phyloP scores from a whole-genome alignment of 176 grass and related monocot species.

The Canna indica region DNA sequence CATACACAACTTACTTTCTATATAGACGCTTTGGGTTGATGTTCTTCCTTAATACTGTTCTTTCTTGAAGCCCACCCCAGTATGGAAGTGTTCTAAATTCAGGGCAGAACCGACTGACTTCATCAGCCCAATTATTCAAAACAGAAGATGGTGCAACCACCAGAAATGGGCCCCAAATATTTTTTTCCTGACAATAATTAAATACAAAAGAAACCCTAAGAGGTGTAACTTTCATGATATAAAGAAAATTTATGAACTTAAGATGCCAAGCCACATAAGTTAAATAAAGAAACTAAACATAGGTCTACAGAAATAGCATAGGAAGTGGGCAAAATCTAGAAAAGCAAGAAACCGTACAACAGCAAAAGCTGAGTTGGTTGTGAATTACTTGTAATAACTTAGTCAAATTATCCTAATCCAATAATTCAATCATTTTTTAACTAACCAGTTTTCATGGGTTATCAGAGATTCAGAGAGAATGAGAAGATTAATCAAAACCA shows the following conservation, averaged over 20 bases:
- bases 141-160: slow-evolving; percentile 98
- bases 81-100: slow-evolving; percentile 97
- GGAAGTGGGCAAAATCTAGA: background rate
- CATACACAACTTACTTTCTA: slow-evolving; percentile 37
- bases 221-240: background rate
- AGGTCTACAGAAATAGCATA: background rate
- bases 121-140: slow-evolving; percentile 99
- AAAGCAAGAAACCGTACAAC: background rate
- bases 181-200: slow-evolving; percentile 59
- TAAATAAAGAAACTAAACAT: background rate
- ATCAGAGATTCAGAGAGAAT: background rate
- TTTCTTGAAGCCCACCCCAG: slow-evolving; percentile 68
- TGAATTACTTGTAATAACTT: too few relatives aligned
- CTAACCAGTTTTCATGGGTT: background rate
- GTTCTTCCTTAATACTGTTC: slow-evolving; percentile 78
- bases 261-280: background rate
- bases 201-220: background rate
- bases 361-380: background rate
- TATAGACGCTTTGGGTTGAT: slow-evolving; percentile 96
- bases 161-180: slow-evolving; percentile 99
- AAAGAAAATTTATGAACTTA: background rate
- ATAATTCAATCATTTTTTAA: too few relatives aligned
- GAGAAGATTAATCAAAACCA: background rate
- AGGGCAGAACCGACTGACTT: slow-evolving; percentile 89
- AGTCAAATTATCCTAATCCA: too few relatives aligned